phyloP scores from a whole-genome alignment of 2,329 filamentous ascomycete genomes.

The Teratosphaeria epicoccoides region DNA sequence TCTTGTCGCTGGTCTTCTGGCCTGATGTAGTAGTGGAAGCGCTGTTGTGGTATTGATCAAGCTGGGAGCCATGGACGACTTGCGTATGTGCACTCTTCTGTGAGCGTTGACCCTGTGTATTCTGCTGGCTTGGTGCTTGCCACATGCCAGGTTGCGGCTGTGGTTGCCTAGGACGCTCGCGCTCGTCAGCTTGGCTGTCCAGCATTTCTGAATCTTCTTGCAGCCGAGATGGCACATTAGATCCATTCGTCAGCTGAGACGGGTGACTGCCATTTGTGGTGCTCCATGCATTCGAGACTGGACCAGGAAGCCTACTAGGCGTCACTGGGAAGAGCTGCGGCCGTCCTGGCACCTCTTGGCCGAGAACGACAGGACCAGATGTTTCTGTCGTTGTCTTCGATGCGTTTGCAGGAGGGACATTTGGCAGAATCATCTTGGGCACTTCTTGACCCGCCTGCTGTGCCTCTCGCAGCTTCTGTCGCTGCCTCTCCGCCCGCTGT shows the following conservation, averaged over 20 bases:
- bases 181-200: conserved; percentile 29
- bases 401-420: conserved; percentile 29
- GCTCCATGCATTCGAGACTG: conserved; percentile 49
- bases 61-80: conserved; percentile 47
- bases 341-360: conserved; percentile 51
- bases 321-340: conserved; percentile 35
- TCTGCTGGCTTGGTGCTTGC: conserved; percentile 15
- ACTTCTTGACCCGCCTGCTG: conserved; percentile 48
- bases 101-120: conserved; percentile 49
- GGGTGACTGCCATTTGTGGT: conserved; percentile 20
- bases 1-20: conserved; percentile 70
- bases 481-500: conserved; percentile 46
- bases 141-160: conserved; percentile 22
- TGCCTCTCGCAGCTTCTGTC: conserved; percentile 46
- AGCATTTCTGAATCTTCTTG: conserved; percentile 31
- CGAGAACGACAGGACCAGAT: conserved; percentile 43
- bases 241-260: conserved; percentile 32
- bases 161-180: conserved; percentile 13
- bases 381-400: conserved; percentile 35
- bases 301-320: conserved; percentile 45
- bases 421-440: conserved; percentile 28
- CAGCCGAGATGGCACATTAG: conserved; percentile 27
- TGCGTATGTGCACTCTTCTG: conserved; percentile 54
- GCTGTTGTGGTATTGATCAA: conserved; percentile 63
- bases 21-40: conserved; percentile 75